phyloP scores from a whole-genome alignment of 2,329 filamentous ascomycete species.

The Colletotrichum sp. region DNA sequence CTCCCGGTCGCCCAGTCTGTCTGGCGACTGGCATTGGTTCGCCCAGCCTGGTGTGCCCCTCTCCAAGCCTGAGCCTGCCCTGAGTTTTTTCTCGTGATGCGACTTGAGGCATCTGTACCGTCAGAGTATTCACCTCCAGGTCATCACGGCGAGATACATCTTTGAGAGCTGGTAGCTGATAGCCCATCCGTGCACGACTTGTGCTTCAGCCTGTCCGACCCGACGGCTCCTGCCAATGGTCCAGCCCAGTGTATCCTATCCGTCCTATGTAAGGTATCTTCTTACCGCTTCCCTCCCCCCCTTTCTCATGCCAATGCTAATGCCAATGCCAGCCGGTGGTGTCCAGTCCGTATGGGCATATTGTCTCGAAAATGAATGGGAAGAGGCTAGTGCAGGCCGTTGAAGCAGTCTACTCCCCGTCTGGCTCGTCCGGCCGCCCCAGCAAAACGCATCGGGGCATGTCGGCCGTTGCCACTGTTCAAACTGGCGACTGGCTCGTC shows the following conservation, averaged over 20 bases:
- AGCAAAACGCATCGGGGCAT: not conserved
- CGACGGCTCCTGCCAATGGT: not conserved
- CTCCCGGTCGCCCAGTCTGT: not conserved
- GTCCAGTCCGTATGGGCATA: not conserved
- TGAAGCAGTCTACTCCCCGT: slow-evolving; percentile 9
- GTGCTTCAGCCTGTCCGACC: not conserved
- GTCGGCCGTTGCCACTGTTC: not conserved
- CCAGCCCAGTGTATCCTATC: not conserved
- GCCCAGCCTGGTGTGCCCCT: not conserved
- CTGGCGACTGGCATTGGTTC: not conserved
- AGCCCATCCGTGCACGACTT: not conserved
- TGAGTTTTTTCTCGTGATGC: not conserved
- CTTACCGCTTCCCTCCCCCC: not conserved
- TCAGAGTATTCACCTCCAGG: not conserved
- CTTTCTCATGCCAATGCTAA: not conserved
- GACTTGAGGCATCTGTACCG: not conserved
- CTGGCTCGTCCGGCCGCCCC: not conserved
- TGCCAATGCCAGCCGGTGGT: not conserved
- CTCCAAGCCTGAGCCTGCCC: not conserved
- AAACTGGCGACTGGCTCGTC: not conserved
- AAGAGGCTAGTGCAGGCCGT: not conserved
- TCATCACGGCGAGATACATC: not conserved
- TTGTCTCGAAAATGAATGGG: not conserved
- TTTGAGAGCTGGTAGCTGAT: not conserved
- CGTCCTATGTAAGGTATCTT: not conserved